Conservation (phyloP, 2,329 filamentous ascomycete genomes). For the Clarireedia hainanense region DNA sequence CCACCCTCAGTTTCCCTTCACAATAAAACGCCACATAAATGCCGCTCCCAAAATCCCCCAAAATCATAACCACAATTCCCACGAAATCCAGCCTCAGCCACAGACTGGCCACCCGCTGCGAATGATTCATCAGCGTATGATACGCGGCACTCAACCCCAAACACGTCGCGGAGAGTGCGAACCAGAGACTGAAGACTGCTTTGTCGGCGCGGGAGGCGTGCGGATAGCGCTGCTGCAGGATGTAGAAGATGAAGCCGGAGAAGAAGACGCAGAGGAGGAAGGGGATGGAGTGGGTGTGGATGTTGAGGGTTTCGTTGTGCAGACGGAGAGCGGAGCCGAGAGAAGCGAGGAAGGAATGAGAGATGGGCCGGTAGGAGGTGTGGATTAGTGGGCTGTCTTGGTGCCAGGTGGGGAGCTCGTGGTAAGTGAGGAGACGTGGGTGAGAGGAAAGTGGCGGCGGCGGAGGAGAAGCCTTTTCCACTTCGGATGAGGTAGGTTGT, state of each 20-base stretch:
- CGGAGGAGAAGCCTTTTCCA: not conserved
- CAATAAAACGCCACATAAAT: constrained; percentile 8
- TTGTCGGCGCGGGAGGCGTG: not conserved
- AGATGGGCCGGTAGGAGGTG: constrained; percentile 1
- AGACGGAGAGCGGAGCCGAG: not conserved
- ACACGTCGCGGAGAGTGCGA: not conserved
- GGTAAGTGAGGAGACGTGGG: not conserved
- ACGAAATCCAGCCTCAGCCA: constrained; percentile 8
- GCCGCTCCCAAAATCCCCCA: constrained; percentile 2
- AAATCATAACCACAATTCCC: constrained; percentile 4
- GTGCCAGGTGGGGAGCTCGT: constrained; percentile 2
- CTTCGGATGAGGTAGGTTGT: not conserved
- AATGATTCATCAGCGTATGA: constrained; percentile 9
- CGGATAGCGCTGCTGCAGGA: not conserved
- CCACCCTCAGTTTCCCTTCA: not conserved
- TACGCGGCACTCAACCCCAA: constrained; percentile 1
- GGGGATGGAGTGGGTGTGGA: constrained; percentile 2
- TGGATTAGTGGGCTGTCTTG: constrained; percentile 2
- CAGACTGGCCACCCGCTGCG: not conserved
- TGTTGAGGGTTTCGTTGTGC: constrained; percentile 6
- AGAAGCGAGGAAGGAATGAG: not conserved
- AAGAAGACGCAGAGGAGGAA: not conserved
- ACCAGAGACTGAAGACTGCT: not conserved
- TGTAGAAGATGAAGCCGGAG: not conserved
- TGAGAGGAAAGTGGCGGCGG: not conserved